Base-by-base conservation (phyloP, 2,329 filamentous ascomycete genomes). In the Aspergillus spinulosporus region DNA sequence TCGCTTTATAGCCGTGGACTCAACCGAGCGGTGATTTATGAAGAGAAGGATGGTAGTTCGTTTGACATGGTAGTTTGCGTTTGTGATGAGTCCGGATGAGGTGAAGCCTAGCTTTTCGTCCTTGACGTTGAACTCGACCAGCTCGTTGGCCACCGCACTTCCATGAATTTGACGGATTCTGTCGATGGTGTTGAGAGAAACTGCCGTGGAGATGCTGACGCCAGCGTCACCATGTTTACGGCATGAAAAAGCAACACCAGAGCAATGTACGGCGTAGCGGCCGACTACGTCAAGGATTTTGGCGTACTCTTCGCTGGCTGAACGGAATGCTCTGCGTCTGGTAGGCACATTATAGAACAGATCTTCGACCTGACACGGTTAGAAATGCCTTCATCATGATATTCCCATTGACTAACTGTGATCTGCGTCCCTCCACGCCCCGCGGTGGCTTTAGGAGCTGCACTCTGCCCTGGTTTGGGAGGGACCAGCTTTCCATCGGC, bases 251-350 rank as follows among this genome's bases (percentile, higher is more conserved):
- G 89, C 89, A 9, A 99, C 92, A n/a, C 89, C 87, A 53, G 84
- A 79, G 70, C 93, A 97, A 72, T 99, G 94, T 7, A 99, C 84
- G 29, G 94, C 90, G 75, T 99, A 97, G 43, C 90, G 87, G 11
- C 94, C 92, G 6, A 97, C 89, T 70, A 97, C 86, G 70, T 99
- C 94, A 28, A 97, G 86, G 55, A 99, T 97, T 76, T 97, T 99
- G 67, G 95, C 92, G 77, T 95, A 97, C 71, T 99, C 95, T 68
- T 99, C 94, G 37, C 92, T 90, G 14, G 89, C 78, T 11, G 93
- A 97, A 40, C 94, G 86, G 68, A 99, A 99, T 8, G 95, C 94
- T 62, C 87, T 85, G 36, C 92, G 86, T 26, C 94, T 85, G 6
- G 89, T 96, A 0, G 92, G 92, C 1, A 97, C 85, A 66, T 97